A percentile compares a stretch with the other conserved stretches of the same genome.
phyloP scores from a whole-genome alignment of 177 flowering plant genomes.

The Telopea speciosissima region DNA sequence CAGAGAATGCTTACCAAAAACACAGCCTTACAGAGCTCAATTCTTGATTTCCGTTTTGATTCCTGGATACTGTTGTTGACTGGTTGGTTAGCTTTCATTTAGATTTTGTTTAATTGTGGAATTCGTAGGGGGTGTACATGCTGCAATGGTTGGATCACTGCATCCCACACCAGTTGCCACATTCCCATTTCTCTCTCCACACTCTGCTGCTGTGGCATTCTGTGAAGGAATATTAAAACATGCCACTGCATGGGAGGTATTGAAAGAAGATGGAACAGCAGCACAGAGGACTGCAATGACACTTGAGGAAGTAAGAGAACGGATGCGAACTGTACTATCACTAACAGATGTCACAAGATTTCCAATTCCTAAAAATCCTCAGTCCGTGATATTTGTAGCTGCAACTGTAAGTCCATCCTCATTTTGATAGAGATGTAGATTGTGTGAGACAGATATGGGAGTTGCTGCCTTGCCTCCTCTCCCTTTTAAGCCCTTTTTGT shows the following conservation, averaged over 20 bases:
- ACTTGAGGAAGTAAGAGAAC: conserved; percentile 79
- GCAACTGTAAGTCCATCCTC: conserved; percentile 74
- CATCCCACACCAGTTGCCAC: conserved; percentile 98
- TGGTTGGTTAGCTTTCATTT: neutral
- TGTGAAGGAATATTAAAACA: conserved; percentile 91
- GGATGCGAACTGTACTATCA: conserved; percentile 79
- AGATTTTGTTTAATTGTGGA: neutral
- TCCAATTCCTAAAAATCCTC: conserved; percentile 87
- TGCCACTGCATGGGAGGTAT: conserved; percentile 96
- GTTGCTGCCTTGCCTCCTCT: too few species aligned
- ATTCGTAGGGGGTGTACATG: conserved; percentile 89
- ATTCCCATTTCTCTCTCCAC: conserved; percentile 93
- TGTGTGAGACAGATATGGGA: too few species aligned
- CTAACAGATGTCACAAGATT: conserved; percentile 98
- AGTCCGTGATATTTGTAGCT: conserved; percentile 81
- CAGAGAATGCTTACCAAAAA: too few species aligned
- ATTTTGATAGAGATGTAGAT: neutral
- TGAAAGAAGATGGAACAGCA: conserved; percentile 64
- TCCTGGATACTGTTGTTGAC: too few species aligned
- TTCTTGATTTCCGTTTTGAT: too few species aligned
- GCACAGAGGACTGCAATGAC: conserved; percentile 55
- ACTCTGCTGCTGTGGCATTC: conserved; percentile 95
- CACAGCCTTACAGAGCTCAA: too few species aligned
- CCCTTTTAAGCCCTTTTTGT: too few species aligned
- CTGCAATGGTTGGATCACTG: conserved; percentile 98